These are phyloP conservation scores for Bacidia rubella DNA, from an alignment of 495 filamentous ascomycete species.

Conservation along the genomic window DNA sequence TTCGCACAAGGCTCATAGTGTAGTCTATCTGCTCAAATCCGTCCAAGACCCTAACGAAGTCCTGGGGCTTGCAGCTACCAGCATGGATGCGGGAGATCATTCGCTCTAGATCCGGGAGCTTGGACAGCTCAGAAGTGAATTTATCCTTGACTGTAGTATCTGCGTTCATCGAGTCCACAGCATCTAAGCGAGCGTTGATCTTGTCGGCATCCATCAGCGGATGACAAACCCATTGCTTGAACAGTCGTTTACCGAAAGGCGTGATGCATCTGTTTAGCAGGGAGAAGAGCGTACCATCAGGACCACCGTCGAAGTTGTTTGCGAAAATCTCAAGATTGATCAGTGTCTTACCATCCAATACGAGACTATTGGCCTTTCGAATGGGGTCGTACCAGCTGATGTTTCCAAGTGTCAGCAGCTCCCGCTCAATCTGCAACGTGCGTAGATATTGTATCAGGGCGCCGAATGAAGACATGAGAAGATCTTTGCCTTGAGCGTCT, in stretches of 20 bases:
- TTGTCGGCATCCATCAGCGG: conserved; percentile 71
- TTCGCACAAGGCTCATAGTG: conserved; percentile 63
- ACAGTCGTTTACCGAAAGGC: conserved; percentile 92
- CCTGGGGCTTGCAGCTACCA: conserved; percentile 69
- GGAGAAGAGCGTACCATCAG: conserved; percentile 75
- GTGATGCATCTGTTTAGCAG: conserved; percentile 91
- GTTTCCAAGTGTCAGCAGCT: conserved; percentile 78
- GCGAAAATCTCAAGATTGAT: conserved; percentile 96
- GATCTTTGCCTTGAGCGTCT: conserved; percentile 61
- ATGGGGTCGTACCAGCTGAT: conserved; percentile 91
- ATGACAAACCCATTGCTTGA: conserved; percentile 96
- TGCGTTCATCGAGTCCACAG: conserved; percentile 82
- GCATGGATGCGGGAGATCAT: conserved; percentile 93
- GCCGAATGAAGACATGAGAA: conserved; percentile 86
- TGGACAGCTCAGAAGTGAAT: conserved; percentile 71
- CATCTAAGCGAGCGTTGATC: conserved; percentile 92
- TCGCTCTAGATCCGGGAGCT: conserved; percentile 88
- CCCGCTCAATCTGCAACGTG: conserved; percentile 76
- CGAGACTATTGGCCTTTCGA: conserved; percentile 78
- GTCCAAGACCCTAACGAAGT: conserved; percentile 89
- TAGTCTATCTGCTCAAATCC: conserved; percentile 96
- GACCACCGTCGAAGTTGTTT: conserved; percentile 79
- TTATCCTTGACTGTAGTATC: conserved; percentile 64
- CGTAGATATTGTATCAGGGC: conserved; percentile 79
- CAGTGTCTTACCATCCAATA: conserved; percentile 90